A percentile compares a stretch with the other conserved stretches of the same genome.
Evolutionary conservation across 352 stramenopile species (phyloP).

Genomic region (Stramenopiles sp.): DNA sequence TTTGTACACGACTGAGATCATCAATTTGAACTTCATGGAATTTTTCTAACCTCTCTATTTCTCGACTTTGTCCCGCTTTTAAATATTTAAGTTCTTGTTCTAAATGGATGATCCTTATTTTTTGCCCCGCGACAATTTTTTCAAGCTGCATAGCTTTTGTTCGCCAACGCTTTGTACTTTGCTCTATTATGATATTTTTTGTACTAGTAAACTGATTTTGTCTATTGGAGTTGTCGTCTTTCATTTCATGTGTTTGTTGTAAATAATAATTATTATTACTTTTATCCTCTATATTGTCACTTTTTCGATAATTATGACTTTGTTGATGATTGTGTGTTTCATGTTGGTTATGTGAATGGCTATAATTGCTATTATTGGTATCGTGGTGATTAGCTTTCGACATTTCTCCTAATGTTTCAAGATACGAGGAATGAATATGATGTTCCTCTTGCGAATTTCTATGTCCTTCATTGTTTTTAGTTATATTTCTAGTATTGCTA

Average conservation of each 20-base stretch:
- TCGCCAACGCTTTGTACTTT: neutral
- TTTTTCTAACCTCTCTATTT: neutral
- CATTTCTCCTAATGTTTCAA: no score
- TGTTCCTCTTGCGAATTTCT: neutral
- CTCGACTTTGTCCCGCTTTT: neutral
- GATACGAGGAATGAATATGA: neutral
- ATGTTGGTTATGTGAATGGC: no score
- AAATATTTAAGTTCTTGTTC: neutral
- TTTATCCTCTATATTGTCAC: neutral
- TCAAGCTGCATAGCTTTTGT: neutral
- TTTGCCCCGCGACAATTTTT: neutral
- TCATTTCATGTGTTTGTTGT: neutral
- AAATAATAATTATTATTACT: neutral
- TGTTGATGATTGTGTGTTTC: neutral
- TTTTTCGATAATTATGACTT: neutral
- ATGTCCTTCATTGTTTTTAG: neutral
- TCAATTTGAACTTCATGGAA: neutral
- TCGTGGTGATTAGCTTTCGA: no score
- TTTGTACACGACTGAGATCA: no score
- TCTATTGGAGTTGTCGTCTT: neutral
- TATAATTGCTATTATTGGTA: no score
- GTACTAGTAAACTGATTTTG: neutral
- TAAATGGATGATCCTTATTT: neutral
- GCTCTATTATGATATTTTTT: neutral
- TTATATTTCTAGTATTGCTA: neutral